These are phyloP conservation scores for Dendrobium chrysotoxum DNA, from an alignment of 106 monocot genomes.

Conservation along the genomic window DNA sequence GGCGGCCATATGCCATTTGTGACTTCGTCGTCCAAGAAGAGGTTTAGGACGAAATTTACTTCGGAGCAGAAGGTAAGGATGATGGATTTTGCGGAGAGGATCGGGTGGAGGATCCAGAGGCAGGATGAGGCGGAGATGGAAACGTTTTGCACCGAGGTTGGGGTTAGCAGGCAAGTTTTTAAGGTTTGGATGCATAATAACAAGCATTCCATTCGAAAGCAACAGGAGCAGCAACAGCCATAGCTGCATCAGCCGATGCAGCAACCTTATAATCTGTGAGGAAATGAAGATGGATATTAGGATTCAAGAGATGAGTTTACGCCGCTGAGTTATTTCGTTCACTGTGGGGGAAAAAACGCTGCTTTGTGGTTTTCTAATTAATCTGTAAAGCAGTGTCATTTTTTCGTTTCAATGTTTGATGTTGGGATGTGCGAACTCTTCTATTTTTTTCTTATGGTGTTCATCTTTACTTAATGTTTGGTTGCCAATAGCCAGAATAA, in stretches of 20 bases:
- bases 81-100: slow-evolving; percentile 38
- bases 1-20: background rate
- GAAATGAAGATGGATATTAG: slow-evolving; percentile 1
- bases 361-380: background rate
- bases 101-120: slow-evolving; percentile 61
- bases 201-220: slow-evolving; percentile 33
- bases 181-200: slow-evolving; percentile 85
- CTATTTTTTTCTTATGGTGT: background rate
- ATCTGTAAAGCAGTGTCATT: background rate
- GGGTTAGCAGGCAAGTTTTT: slow-evolving; percentile 42
- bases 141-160: slow-evolving; percentile 41
- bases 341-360: background rate
- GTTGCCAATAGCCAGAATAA: no score
- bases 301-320: background rate
- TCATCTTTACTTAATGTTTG: no score
- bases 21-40: slow-evolving; percentile 30
- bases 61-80: slow-evolving; percentile 55
- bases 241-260: background rate
- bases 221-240: slow-evolving; percentile 6
- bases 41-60: slow-evolving; percentile 52
- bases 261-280: background rate
- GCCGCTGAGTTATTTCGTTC: background rate
- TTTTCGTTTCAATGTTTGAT: background rate
- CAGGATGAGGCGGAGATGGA: slow-evolving; percentile 38
- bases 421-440: background rate